Evolutionary conservation across 257 asterid genomes (phyloP).

Genomic region (Primulina eburnea): DNA sequence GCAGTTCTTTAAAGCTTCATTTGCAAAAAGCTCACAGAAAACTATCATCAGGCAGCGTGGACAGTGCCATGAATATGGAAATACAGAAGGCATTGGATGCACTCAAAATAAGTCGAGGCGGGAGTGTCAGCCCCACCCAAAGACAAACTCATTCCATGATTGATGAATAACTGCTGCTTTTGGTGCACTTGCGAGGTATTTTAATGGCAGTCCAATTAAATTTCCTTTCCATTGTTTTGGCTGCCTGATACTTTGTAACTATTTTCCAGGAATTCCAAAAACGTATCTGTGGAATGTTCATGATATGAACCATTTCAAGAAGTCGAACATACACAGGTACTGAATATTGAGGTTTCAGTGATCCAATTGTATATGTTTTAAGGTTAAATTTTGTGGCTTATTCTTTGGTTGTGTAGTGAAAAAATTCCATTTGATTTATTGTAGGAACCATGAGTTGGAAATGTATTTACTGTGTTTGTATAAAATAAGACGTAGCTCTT

Average conservation of each 20-base stretch:
- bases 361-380: no score
- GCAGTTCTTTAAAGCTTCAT: constrained; percentile 95
- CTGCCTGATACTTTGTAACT: background rate
- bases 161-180: constrained; percentile 29
- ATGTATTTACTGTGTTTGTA: background rate
- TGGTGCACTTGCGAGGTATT: background rate
- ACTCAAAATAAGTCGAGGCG: constrained; percentile 75
- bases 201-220: background rate
- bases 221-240: background rate
- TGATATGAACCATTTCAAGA: background rate
- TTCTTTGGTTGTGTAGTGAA: background rate
- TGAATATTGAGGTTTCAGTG: background rate
- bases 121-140: constrained; percentile 89
- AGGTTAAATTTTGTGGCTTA: background rate
- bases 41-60: constrained; percentile 92
- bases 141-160: constrained; percentile 58
- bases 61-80: constrained; percentile 97
- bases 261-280: background rate
- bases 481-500: no score
- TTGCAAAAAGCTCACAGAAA: constrained; percentile 89
- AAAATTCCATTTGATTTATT: background rate
- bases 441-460: background rate
- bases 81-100: constrained; percentile 89
- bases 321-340: background rate
- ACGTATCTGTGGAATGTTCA: no score